phyloP scores from a whole-genome alignment of 179 eudicot genomes.

The Corrigiola litoralis region DNA sequence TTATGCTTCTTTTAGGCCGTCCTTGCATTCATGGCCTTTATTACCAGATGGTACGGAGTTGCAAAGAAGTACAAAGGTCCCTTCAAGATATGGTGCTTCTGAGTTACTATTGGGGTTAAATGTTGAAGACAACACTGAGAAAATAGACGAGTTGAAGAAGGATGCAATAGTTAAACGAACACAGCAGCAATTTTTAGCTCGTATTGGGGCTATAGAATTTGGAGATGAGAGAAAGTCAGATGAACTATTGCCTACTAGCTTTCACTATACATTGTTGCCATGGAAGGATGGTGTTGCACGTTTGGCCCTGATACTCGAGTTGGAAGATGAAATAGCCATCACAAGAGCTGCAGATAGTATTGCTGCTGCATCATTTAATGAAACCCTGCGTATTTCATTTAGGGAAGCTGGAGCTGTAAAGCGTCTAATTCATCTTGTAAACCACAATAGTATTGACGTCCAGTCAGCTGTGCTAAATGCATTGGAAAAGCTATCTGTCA shows the following conservation, averaged over 20 bases:
- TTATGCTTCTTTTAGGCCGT: slow-evolving; percentile 59
- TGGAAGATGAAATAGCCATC: slow-evolving; percentile 71
- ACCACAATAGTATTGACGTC: slow-evolving; percentile 40
- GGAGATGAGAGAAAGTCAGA: slow-evolving; percentile 39
- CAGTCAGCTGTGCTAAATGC: slow-evolving; percentile 51
- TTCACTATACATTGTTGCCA: slow-evolving; percentile 54
- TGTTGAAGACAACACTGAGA: slow-evolving; percentile 39
- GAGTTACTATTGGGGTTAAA: slow-evolving; percentile 66
- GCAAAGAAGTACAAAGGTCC: slow-evolving; percentile 36
- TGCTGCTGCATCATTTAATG: slow-evolving; percentile 64
- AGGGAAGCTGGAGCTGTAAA: slow-evolving; percentile 80
- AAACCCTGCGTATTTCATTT: slow-evolving; percentile 55
- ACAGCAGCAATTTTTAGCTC: slow-evolving; percentile 76
- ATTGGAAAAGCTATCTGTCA: slow-evolving; percentile 67
- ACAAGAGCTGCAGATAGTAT: slow-evolving; percentile 63
- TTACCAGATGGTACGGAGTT: slow-evolving; percentile 78
- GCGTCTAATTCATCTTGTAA: slow-evolving; percentile 44
- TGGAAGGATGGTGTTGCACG: slow-evolving; percentile 86
- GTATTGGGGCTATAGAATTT: slow-evolving; percentile 74
- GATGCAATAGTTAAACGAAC: slow-evolving; percentile 67
- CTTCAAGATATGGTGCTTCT: slow-evolving; percentile 71
- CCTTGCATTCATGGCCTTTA: slow-evolving; percentile 70
- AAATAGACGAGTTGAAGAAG: slow-evolving; percentile 54
- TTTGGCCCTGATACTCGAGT: slow-evolving; percentile 74
- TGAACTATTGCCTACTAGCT: slow-evolving; percentile 23